Base-by-base conservation (phyloP, 139 green algal species). In the Edaphochlamys debaryana region DNA sequence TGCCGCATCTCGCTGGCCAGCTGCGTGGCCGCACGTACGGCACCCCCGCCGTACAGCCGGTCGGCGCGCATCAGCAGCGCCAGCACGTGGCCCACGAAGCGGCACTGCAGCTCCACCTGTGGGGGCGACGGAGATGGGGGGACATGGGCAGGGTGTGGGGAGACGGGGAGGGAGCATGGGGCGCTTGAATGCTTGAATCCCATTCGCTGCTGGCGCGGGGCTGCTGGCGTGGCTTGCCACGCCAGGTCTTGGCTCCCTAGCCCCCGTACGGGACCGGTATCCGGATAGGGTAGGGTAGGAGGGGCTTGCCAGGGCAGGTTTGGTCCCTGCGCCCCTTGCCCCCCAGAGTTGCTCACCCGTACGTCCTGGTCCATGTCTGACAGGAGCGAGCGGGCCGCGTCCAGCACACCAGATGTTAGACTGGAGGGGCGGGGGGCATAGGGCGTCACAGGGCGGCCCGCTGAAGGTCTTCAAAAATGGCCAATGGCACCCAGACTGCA, bases 21-120 rank as follows among this genome's bases (percentile, higher is more conserved):
- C 67, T 84, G 67, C 66, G 79, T 79, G 36, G 82, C 67, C 4
- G 82, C 82, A 8, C 79, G 82, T 79, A 87, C 82, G 36, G 82
- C 82, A 37, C 77, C 77, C 37, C 45, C 30, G 42, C 30, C 36
- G 66, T 84, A 87, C 66, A 87, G 76, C 40, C 67, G 52, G 74
- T 87, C 82, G 13, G 82, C 74, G 13, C 68, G 37, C 45, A 80
- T 67, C 32, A 87, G 62, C 29, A 38, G 17, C 7, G 42, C 13
- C 52, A 87, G 67, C 54, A 87, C 63, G 75, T 87, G 66, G 56
- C 48, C 64, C 29, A 82, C 48, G 54, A 83, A 87, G 50, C 82
- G 82, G 72, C 82, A 87, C 45, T 85, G 54, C 79, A 85, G 74
- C 40, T 40, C 40, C 38, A 71, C 60, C 74, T n/a, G n/a, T 81